Evolutionary conservation across 1,139 yeast genomes (phyloP).

Genomic region (Trichomonascaceae sp.): DNA sequence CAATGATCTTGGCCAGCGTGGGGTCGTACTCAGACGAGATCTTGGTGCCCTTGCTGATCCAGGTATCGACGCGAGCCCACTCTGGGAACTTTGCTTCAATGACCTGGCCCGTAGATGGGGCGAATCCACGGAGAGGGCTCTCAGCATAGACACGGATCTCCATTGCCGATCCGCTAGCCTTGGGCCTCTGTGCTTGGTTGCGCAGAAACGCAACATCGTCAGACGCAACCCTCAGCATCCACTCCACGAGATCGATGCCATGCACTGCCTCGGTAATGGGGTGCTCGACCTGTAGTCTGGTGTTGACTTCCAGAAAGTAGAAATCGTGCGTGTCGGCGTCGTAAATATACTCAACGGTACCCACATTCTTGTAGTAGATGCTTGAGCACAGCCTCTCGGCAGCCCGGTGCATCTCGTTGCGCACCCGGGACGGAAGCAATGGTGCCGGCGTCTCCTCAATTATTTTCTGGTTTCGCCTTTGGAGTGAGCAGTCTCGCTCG

Average conservation of each 20-base stretch:
- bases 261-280: conserved; percentile 94
- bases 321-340: conserved; percentile 77
- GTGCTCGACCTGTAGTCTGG: conserved; percentile 94
- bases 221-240: conserved; percentile 92
- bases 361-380: conserved; percentile 89
- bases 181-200: conserved; percentile 30
- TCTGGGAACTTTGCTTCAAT: conserved; percentile 74
- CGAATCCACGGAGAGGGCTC: conserved; percentile 86
- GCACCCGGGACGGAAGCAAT: conserved; percentile 65
- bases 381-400: conserved; percentile 71
- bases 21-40: conserved; percentile 94
- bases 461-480: conserved; percentile 90
- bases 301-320: conserved; percentile 91
- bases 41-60: conserved; percentile 86
- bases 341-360: conserved; percentile 91
- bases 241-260: conserved; percentile 86
- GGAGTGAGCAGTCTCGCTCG: conserved; percentile 94
- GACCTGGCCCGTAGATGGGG: conserved; percentile 93
- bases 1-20: conserved; percentile 89
- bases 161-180: conserved; percentile 80
- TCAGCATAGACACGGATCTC: conserved; percentile 95
- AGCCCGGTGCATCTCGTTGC: conserved; percentile 63
- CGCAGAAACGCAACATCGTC: conserved; percentile 37
- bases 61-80: conserved; percentile 87
- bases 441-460: conserved; percentile 99